Base-by-base conservation (phyloP, 306 rosid genomes). In the Ormosia semicastrata region DNA sequence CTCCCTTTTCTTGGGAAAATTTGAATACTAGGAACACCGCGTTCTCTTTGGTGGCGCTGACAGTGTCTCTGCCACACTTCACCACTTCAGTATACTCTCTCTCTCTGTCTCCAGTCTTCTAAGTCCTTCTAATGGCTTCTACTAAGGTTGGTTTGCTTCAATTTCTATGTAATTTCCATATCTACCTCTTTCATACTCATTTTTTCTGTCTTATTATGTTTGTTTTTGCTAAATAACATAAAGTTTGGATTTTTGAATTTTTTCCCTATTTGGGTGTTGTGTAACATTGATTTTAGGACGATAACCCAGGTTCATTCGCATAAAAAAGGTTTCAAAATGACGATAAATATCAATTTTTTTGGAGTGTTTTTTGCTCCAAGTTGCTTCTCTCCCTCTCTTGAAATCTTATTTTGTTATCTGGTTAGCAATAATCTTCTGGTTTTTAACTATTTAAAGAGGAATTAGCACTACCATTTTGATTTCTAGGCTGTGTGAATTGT, bases 311-410 rank as follows among this genome's bases (percentile, higher is more conserved):
- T 68, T 77, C 91, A 8, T 75, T 85, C 14, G 85, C 84, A 33
- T 76, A 89, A 41, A 88, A 88, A 59, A 84, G 89, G 83, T 83
- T 78, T 43, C 79, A 81, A 2, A 82, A 82, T 53, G 84, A 85
- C 15, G 88, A 89, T 88, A 66, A 76, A 13, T 40, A 36, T 80
- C n/a, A 13, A 12, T 18, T 10, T 0, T 36, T 37, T 24, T 36
- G 1, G 17, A 12, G 1, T 68, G 49, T 6, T 44, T 69, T 75
- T 11, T 56, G 14, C 41, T 56, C 12, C 53, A 36, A 53, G 14
- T 50, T 30, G 47, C 15, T 80, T 40, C 10, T 37, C 3, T 7
- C 11, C 17, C 7, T 41, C 37, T 63, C 10, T 43, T 46, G 0
- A 2, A 33, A 15, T 34, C 8, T 2, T 30, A 2, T 66, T 32